Evolutionary conservation across 225 moss, liverwort and hornwort genomes (phyloP).

Genomic region (Asterella californica): DNA sequence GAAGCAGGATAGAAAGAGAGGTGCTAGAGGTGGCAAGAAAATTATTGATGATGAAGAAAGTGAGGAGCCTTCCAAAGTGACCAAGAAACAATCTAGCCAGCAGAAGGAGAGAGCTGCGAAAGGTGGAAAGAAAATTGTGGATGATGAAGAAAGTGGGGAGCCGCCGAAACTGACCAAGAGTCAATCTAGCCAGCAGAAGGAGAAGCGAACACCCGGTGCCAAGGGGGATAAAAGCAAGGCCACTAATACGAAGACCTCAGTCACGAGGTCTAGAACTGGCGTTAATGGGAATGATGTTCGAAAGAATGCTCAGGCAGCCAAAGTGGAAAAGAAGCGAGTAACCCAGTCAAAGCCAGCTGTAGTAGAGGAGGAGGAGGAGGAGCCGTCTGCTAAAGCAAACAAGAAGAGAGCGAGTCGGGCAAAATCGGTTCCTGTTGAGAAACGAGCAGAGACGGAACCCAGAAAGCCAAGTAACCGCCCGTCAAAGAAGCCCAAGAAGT

Average conservation of each 20-base stretch:
- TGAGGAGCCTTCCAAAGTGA: background rate
- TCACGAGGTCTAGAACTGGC: background rate
- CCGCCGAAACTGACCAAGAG: background rate
- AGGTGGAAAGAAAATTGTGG: too few species aligned
- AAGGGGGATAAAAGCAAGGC: background rate
- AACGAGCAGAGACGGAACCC: background rate
- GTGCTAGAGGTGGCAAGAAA: background rate
- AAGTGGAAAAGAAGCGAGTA: background rate
- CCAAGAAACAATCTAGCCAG: background rate
- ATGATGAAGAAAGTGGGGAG: too few species aligned
- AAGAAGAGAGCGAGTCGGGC: background rate
- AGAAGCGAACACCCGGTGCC: background rate
- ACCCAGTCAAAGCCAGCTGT: background rate
- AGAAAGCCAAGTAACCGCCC: background rate
- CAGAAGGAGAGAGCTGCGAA: background rate
- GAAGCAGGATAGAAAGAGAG: background rate
- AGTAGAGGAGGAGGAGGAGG: background rate
- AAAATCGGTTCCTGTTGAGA: background rate
- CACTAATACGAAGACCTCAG: background rate
- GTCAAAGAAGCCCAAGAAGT: constrained; percentile 1
- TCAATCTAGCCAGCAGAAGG: background rate
- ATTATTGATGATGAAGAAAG: background rate
- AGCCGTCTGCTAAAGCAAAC: background rate
- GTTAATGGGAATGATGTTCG: background rate
- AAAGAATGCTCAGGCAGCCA: background rate